Base-by-base conservation (phyloP, 2,329 filamentous ascomycete genomes). In the Microsporum canis region DNA sequence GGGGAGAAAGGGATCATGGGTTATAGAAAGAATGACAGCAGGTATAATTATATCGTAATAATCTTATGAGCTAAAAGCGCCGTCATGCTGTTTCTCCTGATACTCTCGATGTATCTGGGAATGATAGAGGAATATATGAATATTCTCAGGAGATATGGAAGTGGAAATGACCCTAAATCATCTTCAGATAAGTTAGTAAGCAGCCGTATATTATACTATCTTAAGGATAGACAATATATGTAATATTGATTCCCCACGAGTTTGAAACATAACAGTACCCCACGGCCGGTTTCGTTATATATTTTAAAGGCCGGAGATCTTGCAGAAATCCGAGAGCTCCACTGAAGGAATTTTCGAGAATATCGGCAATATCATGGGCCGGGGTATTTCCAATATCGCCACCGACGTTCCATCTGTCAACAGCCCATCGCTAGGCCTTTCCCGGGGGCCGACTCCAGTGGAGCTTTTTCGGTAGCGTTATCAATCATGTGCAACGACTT, bases 71-170 rank as follows among this genome's bases (percentile, higher is more conserved):
- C 69, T 62, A 3, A 75, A 66, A 31, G 70, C 69, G 62, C 76
- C 68, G 61, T 78, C 77, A 6, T 68, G 69, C 62, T 79, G 76
- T 23, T 69, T 68, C 17, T 57, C 57, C 1, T 78, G 63, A 47
- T 78, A 74, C 23, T 67, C 66, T 4, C 80, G 65, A 53, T 80
- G 73, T 63, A 77, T 69, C 3, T 77, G 71, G 1, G 76, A 73
- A 5, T 79, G 65, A 0, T 69, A 69, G 27, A 59, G 58, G 49
- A 74, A 76, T 23, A 23, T 23, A 1, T 23, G 17, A 1, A 23
- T 23, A 69, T 76, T 79, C 5, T 71, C 71, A 17, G 73, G 71
- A 1, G 73, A 68, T 23, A 23, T 23, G 14, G 68, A 67, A 2
- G 67, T 67, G 61, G 71, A 77, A 61, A 29, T 47, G 23, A 70